Base-by-base conservation (phyloP, 257 asterid genomes). In the Leptodermis oblonga region DNA sequence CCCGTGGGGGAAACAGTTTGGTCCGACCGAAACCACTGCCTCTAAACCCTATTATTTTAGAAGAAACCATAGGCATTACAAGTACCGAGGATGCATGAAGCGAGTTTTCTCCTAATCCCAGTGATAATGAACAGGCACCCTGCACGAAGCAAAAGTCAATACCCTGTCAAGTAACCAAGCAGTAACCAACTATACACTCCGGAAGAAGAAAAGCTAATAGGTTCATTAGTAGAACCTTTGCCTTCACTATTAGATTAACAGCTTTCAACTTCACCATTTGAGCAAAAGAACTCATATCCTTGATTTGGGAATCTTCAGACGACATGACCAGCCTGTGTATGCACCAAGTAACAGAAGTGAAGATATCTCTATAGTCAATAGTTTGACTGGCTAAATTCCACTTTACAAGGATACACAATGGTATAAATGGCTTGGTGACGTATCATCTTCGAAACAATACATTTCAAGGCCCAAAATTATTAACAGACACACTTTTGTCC, bases 11-110 rank as follows among this genome's bases (percentile, higher is more conserved):
- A 77, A 85, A 86, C 25, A 85, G 68, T 75, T 84, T 87, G 48
- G 74, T 73, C 81, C 86, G 83, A 41, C 85, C 90, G 25, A 81
- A 78, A 56, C 70, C 81, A 65, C 70, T 78, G 62, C 92, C 92
- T 79, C 98, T 85, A 78, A 92, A 92, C 41, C 98, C 98, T 5
- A 83, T 92, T 59, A 88, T 82, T 76, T 90, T 92, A 15, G 98
- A 90, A 17, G 97, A 88, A 69, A 87, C 95, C 97, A 92, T 90
- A 31, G 98, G 98, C 98, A 92, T 92, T 79, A 83, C 96, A 72
- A 92, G 82, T 61, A 92, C 88, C 36, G 95, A 90, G 36, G 98
- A 92, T 42, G 93, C 85, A 41, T 86, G 89, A 23, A 92, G 83
- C 9, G 98, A 83, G 73, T 90, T 82, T 76, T 88, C 96, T 76